Percentiles rank a stretch among this genome's conserved stretches.
These are phyloP conservation scores for Lactifluus subvellereus DNA, from an alignment of 768 basidiomycete genomes.

Conservation along the genomic window DNA sequence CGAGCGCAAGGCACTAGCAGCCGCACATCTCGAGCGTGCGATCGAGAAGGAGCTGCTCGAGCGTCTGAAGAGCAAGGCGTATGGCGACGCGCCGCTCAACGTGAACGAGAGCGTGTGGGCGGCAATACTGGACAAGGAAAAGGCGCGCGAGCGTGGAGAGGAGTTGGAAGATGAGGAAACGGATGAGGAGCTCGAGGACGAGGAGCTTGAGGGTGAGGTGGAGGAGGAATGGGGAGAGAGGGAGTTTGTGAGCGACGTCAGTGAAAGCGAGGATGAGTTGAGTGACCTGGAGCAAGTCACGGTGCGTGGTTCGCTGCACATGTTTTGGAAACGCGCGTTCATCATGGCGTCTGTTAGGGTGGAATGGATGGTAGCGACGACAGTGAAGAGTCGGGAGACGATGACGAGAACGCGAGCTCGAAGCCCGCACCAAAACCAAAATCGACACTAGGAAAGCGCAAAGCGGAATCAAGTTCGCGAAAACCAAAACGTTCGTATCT, in stretches of 20 bases:
- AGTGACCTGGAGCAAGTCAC: slow-evolving; percentile 66
- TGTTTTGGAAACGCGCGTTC: neutral
- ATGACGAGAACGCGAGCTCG: neutral
- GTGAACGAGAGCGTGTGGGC: slow-evolving; percentile 98
- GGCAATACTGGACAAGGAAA: slow-evolving; percentile 79
- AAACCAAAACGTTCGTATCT: slow-evolving; percentile 19
- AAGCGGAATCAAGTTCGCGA: slow-evolving; percentile 11
- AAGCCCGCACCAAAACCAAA: slow-evolving; percentile 11
- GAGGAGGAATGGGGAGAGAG: slow-evolving; percentile 54
- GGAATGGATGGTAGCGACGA: slow-evolving; percentile 4
- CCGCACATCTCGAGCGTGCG: slow-evolving; percentile 89
- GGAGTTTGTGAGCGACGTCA: slow-evolving; percentile 73
- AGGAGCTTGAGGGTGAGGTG: slow-evolving; percentile 44
- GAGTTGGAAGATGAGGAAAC: slow-evolving; percentile 32
- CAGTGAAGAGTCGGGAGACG: slow-evolving; percentile 13
- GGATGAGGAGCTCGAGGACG: slow-evolving; percentile 39
- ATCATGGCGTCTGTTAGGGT: slow-evolving; percentile 3
- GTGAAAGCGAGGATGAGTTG: slow-evolving; percentile 56
- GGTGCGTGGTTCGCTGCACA: slow-evolving; percentile 37
- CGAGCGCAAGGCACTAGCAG: slow-evolving; percentile 93
- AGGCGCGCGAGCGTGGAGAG: slow-evolving; percentile 44
- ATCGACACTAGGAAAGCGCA: slow-evolving; percentile 16
- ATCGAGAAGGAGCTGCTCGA: slow-evolving; percentile 97
- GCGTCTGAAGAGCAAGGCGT: slow-evolving; percentile 92
- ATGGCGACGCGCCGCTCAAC: slow-evolving; percentile 95